A percentile compares a stretch with the other conserved stretches of the same genome.
Conservation (phyloP, 371 early-diverging fungal genomes). For the Chytridiales sp. region DNA sequence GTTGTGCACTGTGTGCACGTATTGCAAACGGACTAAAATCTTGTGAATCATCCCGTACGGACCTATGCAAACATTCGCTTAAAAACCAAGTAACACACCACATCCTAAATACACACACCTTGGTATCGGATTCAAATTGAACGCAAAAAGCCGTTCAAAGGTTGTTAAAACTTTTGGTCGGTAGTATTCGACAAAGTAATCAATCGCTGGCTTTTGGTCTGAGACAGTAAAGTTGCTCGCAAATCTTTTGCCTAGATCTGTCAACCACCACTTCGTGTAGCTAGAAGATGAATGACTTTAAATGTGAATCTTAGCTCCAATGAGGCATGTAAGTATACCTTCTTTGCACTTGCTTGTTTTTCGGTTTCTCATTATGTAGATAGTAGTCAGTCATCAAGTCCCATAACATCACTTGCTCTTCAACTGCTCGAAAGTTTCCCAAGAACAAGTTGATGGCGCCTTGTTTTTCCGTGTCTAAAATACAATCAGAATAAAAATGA, state of each 20-base stretch:
- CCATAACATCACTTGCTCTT: slow-evolving; percentile 61
- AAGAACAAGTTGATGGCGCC: slow-evolving; percentile 93
- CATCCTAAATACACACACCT: slow-evolving; percentile 8
- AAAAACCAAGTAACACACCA: not conserved
- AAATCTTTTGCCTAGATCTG: not conserved
- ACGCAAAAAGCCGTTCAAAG: slow-evolving; percentile 72
- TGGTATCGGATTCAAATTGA: slow-evolving; percentile 73
- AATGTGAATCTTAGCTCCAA: too few species aligned
- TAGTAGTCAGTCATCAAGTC: slow-evolving; percentile 79
- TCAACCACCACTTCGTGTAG: slow-evolving; percentile 32
- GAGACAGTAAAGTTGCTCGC: not conserved
- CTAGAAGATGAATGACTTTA: slow-evolving; percentile 8
- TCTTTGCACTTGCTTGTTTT: too few species aligned
- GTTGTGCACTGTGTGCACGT: slow-evolving; percentile 26
- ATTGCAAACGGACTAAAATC: slow-evolving; percentile 43
- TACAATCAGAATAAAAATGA: not conserved
- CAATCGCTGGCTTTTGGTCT: slow-evolving; percentile 3
- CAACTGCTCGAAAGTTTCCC: slow-evolving; percentile 52
- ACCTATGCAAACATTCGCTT: slow-evolving; percentile 5
- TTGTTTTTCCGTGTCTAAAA: slow-evolving; percentile 90
- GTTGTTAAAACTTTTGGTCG: slow-evolving; percentile 60
- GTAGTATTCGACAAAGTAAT: slow-evolving; percentile 41
- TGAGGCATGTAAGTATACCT: too few species aligned
- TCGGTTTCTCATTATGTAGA: slow-evolving; percentile 59
- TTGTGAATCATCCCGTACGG: slow-evolving; percentile 17